Evolutionary conservation across 2,329 filamentous ascomycete species (phyloP), one percentile per base, ranked within the genome.

Genomic region (Zasmidium angulare): DNA sequence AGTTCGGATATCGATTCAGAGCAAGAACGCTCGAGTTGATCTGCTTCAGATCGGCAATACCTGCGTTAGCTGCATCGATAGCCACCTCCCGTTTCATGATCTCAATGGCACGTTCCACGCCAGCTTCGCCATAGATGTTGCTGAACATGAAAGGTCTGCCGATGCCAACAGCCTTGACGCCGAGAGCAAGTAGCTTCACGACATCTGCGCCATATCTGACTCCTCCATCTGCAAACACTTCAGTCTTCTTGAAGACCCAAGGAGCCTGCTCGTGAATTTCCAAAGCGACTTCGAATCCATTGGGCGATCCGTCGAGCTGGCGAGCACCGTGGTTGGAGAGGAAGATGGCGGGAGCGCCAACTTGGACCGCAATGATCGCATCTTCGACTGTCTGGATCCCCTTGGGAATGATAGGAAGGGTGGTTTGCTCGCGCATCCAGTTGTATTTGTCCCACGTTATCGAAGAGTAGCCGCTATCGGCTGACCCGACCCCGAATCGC

Each of bases 231-330:
- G 74, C 75, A 50, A 68, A 75, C 4, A 78, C 74, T 55, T 77
- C 75, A 20, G 72, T 65, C 54, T 75, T 56, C 46, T 72, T 64
- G 66, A 77, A 78, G 19, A 78, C 68, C 19, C 72, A 70, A 0
- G 75, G 76, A 6, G 68, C 73, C 29, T 74, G 62, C 36, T 84
- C 86, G 73, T 90, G 87, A 58, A 92, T 88, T 63, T 91, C 89
- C 12, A 90, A 83, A 2, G 89, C 89, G 53, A 93, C 86, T 68
- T 95, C 90, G 14, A 88, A 85, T 1, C 87, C 85, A 0, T 83
- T 88, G 0, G 88, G 87, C 1, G 81, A 79, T 23, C 79, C 53
- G 73, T 77, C 75, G 53, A 75, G 50, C 70, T 86, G 83, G n/a
- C 83, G 71, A 6, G 78, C 79, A 10, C 82, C 83, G 67, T 86